These are phyloP conservation scores for Colletotrichum chlorophyti DNA, from an alignment of 2,329 filamentous ascomycete genomes.

Conservation along the genomic window DNA sequence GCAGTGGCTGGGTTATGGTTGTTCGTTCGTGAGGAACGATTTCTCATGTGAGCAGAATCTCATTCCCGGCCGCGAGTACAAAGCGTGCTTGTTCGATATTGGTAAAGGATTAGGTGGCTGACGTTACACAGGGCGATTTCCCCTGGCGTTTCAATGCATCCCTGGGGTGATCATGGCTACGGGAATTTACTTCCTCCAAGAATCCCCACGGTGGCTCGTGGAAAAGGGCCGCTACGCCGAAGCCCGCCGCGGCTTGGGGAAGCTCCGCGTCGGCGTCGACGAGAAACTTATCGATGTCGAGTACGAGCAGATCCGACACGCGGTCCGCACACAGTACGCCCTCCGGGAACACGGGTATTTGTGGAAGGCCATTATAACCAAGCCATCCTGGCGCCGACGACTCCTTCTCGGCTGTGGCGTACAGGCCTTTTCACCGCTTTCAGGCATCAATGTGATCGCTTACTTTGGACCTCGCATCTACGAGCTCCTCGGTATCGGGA, in stretches of 20 bases:
- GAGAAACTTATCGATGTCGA: conserved; percentile 45
- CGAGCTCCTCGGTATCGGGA: conserved; percentile 48
- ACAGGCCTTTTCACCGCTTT: conserved; percentile 54
- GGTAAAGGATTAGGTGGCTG: too few relatives aligned
- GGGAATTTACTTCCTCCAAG: conserved; percentile 36
- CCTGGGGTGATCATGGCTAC: conserved; percentile 32
- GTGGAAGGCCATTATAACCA: conserved; percentile 49
- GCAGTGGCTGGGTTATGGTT: conserved; percentile 41
- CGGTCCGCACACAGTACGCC: conserved; percentile 36
- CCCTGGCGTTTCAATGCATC: conserved; percentile 39
- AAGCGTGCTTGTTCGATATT: too few relatives aligned
- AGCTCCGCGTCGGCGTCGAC: conserved; percentile 39
- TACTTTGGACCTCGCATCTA: conserved; percentile 47
- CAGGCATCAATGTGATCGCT: conserved; percentile 47
- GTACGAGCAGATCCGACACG: conserved; percentile 46
- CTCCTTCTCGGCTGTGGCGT: conserved; percentile 54
- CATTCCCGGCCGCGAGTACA: too few relatives aligned
- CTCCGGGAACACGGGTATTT: conserved; percentile 42
- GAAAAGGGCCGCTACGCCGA: conserved; percentile 44
- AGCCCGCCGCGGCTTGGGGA: conserved; percentile 42
- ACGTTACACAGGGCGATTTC: conserved; percentile 37
- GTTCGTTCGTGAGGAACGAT: conserved; percentile 34
- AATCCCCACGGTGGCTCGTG: conserved; percentile 37
- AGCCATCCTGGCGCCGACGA: conserved; percentile 51
- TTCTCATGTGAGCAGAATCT: conserved; percentile 42